Percentiles rank a stretch among this genome's conserved stretches.
Conservation (phyloP, 2,329 filamentous ascomycete genomes). For the Fusarium tanahbumbuense region DNA sequence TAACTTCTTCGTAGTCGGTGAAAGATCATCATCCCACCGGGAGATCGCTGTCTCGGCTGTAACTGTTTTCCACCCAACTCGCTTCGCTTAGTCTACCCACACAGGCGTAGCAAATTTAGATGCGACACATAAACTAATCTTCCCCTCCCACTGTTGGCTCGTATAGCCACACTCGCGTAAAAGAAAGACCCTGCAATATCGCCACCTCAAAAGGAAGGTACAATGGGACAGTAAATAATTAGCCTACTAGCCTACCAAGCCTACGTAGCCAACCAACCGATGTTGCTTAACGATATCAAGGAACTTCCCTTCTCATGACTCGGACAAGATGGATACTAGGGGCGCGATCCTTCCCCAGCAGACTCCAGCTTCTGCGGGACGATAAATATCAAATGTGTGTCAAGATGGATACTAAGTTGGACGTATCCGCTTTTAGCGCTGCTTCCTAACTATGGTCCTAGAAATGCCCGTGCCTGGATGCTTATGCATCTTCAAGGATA, state of each 20-base stretch:
- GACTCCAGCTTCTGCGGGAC: not conserved
- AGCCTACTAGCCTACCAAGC: not conserved
- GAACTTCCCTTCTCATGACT: not conserved
- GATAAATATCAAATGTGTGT: not conserved
- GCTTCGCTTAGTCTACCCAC: not conserved
- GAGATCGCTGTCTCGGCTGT: not conserved
- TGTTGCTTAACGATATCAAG: not conserved
- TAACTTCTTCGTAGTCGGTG: too few species aligned
- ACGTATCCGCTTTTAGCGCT: not conserved
- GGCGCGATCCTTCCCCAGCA: too few species aligned
- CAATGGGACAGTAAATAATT: not conserved
- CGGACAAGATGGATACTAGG: not conserved
- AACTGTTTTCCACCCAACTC: not conserved
- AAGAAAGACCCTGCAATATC: not conserved
- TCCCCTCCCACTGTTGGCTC: not conserved
- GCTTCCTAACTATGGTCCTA: not conserved
- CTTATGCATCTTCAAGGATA: too few species aligned
- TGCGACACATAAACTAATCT: not conserved
- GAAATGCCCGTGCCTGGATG: not conserved
- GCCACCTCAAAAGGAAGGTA: not conserved
- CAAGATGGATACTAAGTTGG: not conserved
- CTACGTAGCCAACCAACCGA: not conserved
- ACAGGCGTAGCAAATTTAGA: not conserved
- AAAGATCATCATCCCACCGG: not conserved
- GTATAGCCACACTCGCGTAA: not conserved